Evolutionary conservation across 2,329 filamentous ascomycete genomes (phyloP).

Genomic region (Epichloe coenophiala): DNA sequence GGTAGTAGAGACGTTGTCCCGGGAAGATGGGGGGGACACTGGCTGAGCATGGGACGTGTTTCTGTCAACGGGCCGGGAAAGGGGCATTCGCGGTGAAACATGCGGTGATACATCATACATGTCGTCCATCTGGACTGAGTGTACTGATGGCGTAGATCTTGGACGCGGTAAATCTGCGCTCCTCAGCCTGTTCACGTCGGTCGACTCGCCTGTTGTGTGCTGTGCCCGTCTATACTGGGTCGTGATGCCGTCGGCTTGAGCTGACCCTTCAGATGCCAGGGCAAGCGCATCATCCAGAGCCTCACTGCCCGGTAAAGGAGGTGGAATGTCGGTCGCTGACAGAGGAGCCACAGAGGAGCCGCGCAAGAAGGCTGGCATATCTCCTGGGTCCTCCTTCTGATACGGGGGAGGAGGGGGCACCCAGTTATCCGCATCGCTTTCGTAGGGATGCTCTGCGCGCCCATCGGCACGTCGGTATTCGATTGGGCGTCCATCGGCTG

Average conservation of each 20-base stretch:
- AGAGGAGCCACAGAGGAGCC: constrained; percentile 30
- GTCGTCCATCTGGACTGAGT: constrained; percentile 15
- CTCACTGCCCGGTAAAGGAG: constrained; percentile 9
- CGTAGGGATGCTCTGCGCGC: constrained; percentile 61
- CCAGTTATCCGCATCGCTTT: constrained; percentile 83
- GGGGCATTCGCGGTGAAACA: constrained; percentile 21
- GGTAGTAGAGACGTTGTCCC: background rate
- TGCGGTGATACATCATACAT: constrained; percentile 36
- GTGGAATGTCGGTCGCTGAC: constrained; percentile 12
- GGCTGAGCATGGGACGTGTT: background rate
- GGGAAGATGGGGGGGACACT: constrained; percentile 9
- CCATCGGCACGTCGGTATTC: constrained; percentile 58
- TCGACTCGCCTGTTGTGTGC: constrained; percentile 23
- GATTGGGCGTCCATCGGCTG: constrained; percentile 38
- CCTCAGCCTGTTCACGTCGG: constrained; percentile 13
- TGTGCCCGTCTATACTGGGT: constrained; percentile 12
- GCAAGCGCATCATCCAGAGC: background rate
- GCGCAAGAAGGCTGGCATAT: constrained; percentile 42
- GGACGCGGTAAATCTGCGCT: constrained; percentile 15
- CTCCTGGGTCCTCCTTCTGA: constrained; percentile 47
- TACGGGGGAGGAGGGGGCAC: constrained; percentile 81
- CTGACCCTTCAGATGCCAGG: background rate
- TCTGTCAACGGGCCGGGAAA: constrained; percentile 1
- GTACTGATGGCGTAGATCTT: constrained; percentile 17
- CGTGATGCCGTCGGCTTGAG: constrained; percentile 1